These are phyloP conservation scores for Ophiostoma ulmi DNA, from an alignment of 2,329 filamentous ascomycete species.

Conservation along the genomic window DNA sequence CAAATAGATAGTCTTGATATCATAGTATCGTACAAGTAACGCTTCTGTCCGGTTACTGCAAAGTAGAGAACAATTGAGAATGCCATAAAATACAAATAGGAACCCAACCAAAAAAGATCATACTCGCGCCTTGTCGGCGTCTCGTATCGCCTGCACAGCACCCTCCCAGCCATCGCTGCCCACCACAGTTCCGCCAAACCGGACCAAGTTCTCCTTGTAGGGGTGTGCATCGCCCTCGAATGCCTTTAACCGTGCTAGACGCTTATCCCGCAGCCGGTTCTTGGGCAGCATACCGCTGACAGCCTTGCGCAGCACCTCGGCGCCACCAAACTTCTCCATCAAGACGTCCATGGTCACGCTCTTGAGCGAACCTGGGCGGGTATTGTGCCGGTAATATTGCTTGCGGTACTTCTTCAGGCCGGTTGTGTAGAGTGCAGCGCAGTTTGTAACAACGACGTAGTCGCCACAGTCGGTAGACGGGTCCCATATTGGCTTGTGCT, in stretches of 20 bases:
- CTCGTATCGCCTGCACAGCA: constrained; percentile 47
- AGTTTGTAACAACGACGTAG: constrained; percentile 93
- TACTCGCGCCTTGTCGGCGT: constrained; percentile 47
- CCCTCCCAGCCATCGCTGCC: constrained; percentile 51
- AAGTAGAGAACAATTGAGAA: constrained; percentile 8
- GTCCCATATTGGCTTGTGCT: constrained; percentile 97
- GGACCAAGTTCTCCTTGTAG: constrained; percentile 81
- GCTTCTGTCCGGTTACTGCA: constrained; percentile 1
- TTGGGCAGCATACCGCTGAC: constrained; percentile 98
- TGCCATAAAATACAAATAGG: neutral
- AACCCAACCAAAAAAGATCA: constrained; percentile 32
- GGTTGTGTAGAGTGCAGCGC: constrained; percentile 78
- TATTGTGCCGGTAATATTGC: constrained; percentile 92
- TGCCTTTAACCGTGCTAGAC: constrained; percentile 83
- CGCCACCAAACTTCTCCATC: constrained; percentile 89
- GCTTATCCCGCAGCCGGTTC: constrained; percentile 83
- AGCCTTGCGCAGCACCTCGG: constrained; percentile 83
- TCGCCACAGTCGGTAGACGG: constrained; percentile 98
- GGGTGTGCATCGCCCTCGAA: constrained; percentile 93
- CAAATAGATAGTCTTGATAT: neutral
- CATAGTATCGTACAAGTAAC: constrained; percentile 10
- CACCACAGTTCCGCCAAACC: constrained; percentile 58
- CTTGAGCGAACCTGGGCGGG: constrained; percentile 78
- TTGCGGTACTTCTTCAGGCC: constrained; percentile 93
- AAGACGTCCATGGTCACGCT: constrained; percentile 90